Percentiles rank a stretch among this genome's conserved stretches.
These are phyloP conservation scores for Cryptomeria japonica DNA, from an alignment of 75 land plant species.

Conservation along the genomic window DNA sequence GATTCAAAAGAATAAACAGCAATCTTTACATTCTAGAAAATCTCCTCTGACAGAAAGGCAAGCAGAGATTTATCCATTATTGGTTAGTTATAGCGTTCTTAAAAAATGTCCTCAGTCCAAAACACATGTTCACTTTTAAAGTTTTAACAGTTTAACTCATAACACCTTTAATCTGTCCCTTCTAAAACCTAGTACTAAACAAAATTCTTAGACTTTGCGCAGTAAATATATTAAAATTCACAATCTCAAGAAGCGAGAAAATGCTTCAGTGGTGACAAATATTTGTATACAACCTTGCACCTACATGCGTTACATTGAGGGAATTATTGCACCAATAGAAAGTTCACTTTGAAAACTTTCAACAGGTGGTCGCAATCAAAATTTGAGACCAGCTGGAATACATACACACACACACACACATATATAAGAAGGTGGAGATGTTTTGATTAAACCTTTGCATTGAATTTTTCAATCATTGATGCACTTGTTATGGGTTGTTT, in stretches of 20 bases:
- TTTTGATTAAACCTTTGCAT: too few relatives aligned
- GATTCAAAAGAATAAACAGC: background rate
- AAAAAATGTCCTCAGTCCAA: background rate
- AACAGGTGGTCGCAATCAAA: background rate
- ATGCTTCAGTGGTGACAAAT: background rate
- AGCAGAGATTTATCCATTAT: background rate
- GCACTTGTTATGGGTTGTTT: too few relatives aligned
- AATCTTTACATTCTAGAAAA: background rate
- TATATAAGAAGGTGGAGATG: too few relatives aligned
- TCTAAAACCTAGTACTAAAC: background rate
- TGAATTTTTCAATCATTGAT: too few relatives aligned
- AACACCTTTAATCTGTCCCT: background rate
- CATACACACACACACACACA: too few relatives aligned
- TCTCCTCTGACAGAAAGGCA: background rate
- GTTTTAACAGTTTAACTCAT: background rate
- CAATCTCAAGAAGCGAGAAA: background rate
- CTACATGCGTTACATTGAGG: background rate
- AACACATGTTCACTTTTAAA: background rate
- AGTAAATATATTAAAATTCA: too few relatives aligned
- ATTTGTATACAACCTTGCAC: background rate
- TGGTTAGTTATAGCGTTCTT: background rate
- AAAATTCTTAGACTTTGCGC: background rate
- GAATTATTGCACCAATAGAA: too few relatives aligned
- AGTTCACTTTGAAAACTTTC: background rate
- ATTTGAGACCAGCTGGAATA: too few relatives aligned